Base-by-base conservation (phyloP, 148 eudicot genomes). In the Salicornia ramosissima region DNA sequence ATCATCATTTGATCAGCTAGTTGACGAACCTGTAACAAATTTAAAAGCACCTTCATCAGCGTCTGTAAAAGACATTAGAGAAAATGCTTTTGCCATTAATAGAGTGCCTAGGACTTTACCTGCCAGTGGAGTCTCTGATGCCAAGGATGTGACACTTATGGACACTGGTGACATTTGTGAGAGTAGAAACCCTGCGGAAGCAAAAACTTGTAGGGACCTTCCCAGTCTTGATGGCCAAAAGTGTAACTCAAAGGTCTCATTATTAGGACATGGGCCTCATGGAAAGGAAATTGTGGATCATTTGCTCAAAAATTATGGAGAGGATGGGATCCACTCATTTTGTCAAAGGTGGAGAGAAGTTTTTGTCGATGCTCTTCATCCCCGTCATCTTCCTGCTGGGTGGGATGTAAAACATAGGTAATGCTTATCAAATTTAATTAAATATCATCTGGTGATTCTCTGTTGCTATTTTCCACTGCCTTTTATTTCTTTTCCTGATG, bases 391-490 rank as follows among this genome's bases (percentile, higher is more conserved):
- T 75, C 99, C 99, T 72, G 87, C 77, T 65, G 99, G 99, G 39
- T 95, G 99, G 99, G 96, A 91, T 80, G 82, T 95, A 70, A 87
- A 62, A 78, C 99, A 95, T 86, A 91, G 99, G 99, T 91, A 85
- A 54, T 65, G 66, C 63, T 67, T 34, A 52, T 73, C 46, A 42
- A 4, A n/a, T n/a, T 24, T 7, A 19, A 30, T 36, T 43, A 33
- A 9, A 21, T n/a, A n/a, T n/a, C n/a, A n/a, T n/a, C n/a, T n/a
- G n/a, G n/a, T 65, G 64, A 28, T 65, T 47, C 25, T 52, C 24
- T 11, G 31, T 53, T 33, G 5, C 51, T 33, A 4, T 55, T 9
- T 33, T 11, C 10, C 60, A 12, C 50, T 12, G 3, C 51, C 16
- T 22, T 3, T n/a, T 29, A 24, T 13, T 14, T 64, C 10, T 64